A percentile compares a stretch with the other conserved stretches of the same genome.
These are phyloP conservation scores for Striga asiatica DNA, from an alignment of 257 asterid genomes.

Conservation along the genomic window DNA sequence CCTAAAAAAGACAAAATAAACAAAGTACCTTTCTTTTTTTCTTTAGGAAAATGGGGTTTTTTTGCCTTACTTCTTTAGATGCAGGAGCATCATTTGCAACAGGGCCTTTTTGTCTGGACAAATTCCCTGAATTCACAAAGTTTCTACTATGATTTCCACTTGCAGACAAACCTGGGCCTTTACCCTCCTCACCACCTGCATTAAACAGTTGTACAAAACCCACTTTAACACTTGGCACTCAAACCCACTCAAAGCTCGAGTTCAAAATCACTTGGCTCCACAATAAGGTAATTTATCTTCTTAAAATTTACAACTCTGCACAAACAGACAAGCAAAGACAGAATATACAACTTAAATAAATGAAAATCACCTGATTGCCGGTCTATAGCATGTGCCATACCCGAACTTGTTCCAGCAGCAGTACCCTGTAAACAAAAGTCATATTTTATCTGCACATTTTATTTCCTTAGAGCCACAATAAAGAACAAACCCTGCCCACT, in stretches of 20 bases:
- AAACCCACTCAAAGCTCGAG: too few relatives aligned
- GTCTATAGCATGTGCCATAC: conserved; percentile 57
- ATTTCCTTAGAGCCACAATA: too few relatives aligned
- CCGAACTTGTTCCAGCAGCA: conserved; percentile 68
- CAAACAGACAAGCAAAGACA: neutral
- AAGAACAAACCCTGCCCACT: too few relatives aligned
- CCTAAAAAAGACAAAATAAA: neutral
- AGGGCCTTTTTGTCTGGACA: conserved; percentile 49
- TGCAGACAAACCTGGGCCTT: conserved; percentile 35
- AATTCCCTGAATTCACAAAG: conserved; percentile 43
- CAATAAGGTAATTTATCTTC: too few relatives aligned
- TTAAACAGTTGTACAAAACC: conserved; percentile 15
- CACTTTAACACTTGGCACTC: too few relatives aligned
- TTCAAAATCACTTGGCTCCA: too few relatives aligned
- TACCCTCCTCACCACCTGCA: conserved; percentile 69
- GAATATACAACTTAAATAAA: conserved; percentile 1
- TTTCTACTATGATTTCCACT: conserved; percentile 42
- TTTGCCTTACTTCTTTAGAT: conserved; percentile 49
- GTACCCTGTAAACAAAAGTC: conserved; percentile 44
- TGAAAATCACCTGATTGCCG: conserved; percentile 53
- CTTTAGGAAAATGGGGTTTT: neutral
- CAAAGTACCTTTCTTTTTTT: neutral
- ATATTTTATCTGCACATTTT: too few relatives aligned
- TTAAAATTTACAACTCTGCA: too few relatives aligned
- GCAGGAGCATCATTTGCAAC: conserved; percentile 36